Conservation (phyloP, 2,329 filamentous ascomycete species). For the Fusarium annulatum region DNA sequence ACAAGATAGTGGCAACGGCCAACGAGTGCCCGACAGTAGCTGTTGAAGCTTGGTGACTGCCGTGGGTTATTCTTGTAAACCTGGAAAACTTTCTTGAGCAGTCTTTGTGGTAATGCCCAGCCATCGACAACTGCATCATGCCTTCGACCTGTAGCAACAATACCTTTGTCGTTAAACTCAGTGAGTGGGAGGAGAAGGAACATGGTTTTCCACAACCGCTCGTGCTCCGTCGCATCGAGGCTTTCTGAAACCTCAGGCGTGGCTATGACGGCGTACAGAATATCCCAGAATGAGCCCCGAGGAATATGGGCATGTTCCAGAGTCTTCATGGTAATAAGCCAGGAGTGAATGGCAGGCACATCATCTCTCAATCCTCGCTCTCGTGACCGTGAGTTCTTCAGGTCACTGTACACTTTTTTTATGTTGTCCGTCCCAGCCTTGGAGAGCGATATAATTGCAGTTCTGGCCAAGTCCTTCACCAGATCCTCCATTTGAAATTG, state of each 20-base stretch:
- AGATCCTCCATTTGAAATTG: slow-evolving; percentile 61
- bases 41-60: slow-evolving; percentile 72
- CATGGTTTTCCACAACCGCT: slow-evolving; percentile 67
- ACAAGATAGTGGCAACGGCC: slow-evolving; percentile 72
- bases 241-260: slow-evolving; percentile 49
- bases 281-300: slow-evolving; percentile 69
- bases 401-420: slow-evolving; percentile 58
- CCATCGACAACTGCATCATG: slow-evolving; percentile 58
- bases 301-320: slow-evolving; percentile 63
- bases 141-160: slow-evolving; percentile 53
- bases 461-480: slow-evolving; percentile 56
- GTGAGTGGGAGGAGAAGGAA: slow-evolving; percentile 71
- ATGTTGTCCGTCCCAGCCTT: slow-evolving; percentile 57
- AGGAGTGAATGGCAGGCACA: slow-evolving; percentile 60
- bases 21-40: slow-evolving; percentile 70
- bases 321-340: slow-evolving; percentile 68
- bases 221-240: slow-evolving; percentile 60
- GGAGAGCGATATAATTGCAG: slow-evolving; percentile 55
- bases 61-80: slow-evolving; percentile 66
- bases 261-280: slow-evolving; percentile 59
- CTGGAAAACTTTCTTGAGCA: slow-evolving; percentile 67
- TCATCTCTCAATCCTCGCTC: slow-evolving; percentile 65
- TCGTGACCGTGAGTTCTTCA: slow-evolving; percentile 58
- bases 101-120: slow-evolving; percentile 68
- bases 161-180: slow-evolving; percentile 68